Percentiles rank a stretch among this genome's conserved stretches.
These are phyloP conservation scores for Boletus eberwhitei DNA, from an alignment of 768 basidiomycete species.

Conservation along the genomic window DNA sequence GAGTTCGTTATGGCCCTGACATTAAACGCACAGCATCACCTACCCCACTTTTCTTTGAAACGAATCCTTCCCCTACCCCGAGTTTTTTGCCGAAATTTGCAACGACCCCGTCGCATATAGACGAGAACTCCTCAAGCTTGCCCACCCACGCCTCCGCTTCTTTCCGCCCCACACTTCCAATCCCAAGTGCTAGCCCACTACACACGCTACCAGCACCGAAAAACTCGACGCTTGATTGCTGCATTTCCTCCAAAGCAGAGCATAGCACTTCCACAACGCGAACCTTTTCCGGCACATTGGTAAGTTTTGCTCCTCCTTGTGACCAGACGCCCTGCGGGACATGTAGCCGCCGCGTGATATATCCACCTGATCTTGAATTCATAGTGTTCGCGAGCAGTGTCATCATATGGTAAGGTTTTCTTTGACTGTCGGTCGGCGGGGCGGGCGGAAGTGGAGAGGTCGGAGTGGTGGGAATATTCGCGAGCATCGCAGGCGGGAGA, in stretches of 20 bases:
- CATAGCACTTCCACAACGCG: conserved; percentile 78
- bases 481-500: conserved; percentile 45
- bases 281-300: conserved; percentile 80
- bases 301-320: conserved; percentile 82
- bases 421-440: conserved; percentile 67
- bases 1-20: conserved; percentile 5
- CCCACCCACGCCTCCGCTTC: conserved; percentile 77
- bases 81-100: conserved; percentile 84
- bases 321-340: conserved; percentile 91
- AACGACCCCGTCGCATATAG: conserved; percentile 75
- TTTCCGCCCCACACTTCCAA: conserved; percentile 70
- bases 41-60: conserved; percentile 72
- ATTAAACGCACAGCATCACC: conserved; percentile 19
- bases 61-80: conserved; percentile 84
- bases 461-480: conserved; percentile 68
- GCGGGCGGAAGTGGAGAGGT: conserved; percentile 73
- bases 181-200: conserved; percentile 69
- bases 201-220: conserved; percentile 80
- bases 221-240: conserved; percentile 63
- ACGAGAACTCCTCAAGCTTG: conserved; percentile 78
- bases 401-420: conserved; percentile 93
- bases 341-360: conserved; percentile 80
- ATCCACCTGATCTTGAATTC: conserved; percentile 77
- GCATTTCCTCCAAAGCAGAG: conserved; percentile 76
- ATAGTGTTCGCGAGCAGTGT: conserved; percentile 74